Conservation (phyloP, 1,139 yeast species). For the Hemisphaericaspora xylofermentans region DNA sequence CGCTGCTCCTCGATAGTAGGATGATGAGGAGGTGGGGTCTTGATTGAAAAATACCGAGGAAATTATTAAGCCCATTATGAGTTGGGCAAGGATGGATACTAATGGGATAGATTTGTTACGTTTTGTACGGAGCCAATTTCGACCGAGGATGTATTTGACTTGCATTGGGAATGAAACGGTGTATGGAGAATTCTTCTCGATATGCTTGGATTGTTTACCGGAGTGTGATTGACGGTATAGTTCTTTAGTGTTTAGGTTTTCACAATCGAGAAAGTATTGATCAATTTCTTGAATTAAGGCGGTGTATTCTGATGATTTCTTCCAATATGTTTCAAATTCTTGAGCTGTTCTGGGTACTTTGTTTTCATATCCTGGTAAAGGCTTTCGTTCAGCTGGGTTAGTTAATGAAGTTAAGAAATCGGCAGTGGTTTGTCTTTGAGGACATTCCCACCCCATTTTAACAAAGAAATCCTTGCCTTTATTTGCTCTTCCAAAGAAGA, state of each 20-base stretch:
- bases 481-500: constrained; percentile 64
- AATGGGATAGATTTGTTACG: constrained; percentile 69
- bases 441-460: constrained; percentile 54
- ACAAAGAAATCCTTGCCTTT: constrained; percentile 45
- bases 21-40: constrained; percentile 40
- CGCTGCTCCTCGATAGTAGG: constrained; percentile 68
- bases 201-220: constrained; percentile 57
- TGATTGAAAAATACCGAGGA: constrained; percentile 76
- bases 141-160: constrained; percentile 53
- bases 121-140: constrained; percentile 62
- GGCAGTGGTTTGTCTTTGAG: constrained; percentile 75
- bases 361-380: constrained; percentile 47
- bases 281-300: constrained; percentile 34
- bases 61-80: constrained; percentile 70
- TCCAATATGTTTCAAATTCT: constrained; percentile 70
- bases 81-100: constrained; percentile 60
- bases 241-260: constrained; percentile 19
- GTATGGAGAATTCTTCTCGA: constrained; percentile 57
- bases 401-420: constrained; percentile 80
- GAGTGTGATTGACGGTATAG: constrained; percentile 45
- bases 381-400: constrained; percentile 67
- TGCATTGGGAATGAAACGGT: constrained; percentile 68
- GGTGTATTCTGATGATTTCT: constrained; percentile 51
- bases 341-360: constrained; percentile 28
- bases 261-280: constrained; percentile 22